Evolutionary conservation across 805 yeast genomes (phyloP).

Genomic region (Myxozyma mucilagina): DNA sequence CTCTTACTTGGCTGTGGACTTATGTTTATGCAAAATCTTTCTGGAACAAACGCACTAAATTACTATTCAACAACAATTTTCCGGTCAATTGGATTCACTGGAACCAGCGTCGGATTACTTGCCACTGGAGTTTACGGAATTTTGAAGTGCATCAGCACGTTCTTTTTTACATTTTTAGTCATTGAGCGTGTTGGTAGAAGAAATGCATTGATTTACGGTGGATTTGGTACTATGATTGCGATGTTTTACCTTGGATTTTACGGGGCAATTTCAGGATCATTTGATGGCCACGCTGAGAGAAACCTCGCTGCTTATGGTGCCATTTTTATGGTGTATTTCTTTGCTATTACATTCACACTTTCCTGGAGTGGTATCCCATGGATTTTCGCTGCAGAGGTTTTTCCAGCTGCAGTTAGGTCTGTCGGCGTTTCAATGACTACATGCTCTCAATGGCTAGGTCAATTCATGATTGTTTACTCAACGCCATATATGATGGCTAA

Average conservation of each 20-base stretch:
- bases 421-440: slow-evolving; percentile 61
- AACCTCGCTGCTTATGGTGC: slow-evolving; percentile 12
- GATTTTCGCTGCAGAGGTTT: slow-evolving; percentile 68
- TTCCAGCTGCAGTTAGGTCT: slow-evolving; percentile 65
- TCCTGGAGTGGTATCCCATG: slow-evolving; percentile 40
- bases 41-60: slow-evolving; percentile 61
- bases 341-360: slow-evolving; percentile 13
- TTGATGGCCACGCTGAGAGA: slow-evolving; percentile 4
- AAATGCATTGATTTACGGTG: slow-evolving; percentile 58
- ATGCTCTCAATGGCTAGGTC: slow-evolving; percentile 67
- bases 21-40: slow-evolving; percentile 82
- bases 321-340: slow-evolving; percentile 23
- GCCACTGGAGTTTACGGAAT: slow-evolving; percentile 48
- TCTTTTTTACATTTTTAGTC: slow-evolving; percentile 77
- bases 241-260: slow-evolving; percentile 26
- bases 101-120: slow-evolving; percentile 49
- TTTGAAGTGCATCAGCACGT: slow-evolving; percentile 56
- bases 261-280: slow-evolving; percentile 14
- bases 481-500: slow-evolving; percentile 48
- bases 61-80: slow-evolving; percentile 51
- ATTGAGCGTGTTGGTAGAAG: slow-evolving; percentile 78
- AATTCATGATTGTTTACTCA: slow-evolving; percentile 44
- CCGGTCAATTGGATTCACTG: slow-evolving; percentile 50
- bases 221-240: slow-evolving; percentile 57
- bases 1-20: slow-evolving; percentile 64